A percentile compares a stretch with the other conserved stretches of the same genome.
phyloP scores from a whole-genome alignment of 2,329 filamentous ascomycete species.

The Ramichloridium luteum region DNA sequence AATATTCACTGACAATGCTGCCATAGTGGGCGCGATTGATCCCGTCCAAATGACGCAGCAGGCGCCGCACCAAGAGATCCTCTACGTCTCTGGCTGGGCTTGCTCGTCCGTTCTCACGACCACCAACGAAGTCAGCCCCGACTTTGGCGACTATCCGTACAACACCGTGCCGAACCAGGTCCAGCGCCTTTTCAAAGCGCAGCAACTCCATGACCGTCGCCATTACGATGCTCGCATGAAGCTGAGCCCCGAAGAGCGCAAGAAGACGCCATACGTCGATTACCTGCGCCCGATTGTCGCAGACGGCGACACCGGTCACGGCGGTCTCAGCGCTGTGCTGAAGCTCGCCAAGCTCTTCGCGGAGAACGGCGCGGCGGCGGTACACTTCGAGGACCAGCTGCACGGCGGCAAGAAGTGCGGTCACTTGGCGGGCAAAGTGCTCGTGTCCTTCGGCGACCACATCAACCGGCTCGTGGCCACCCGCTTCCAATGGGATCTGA shows the following conservation, averaged over 20 bases:
- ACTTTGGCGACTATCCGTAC: conserved; percentile 98
- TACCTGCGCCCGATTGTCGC: conserved; percentile 92
- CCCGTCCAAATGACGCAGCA: conserved; percentile 99
- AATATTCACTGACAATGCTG: conserved; percentile 21
- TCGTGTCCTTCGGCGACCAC: conserved; percentile 88
- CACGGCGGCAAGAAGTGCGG: conserved; percentile 98
- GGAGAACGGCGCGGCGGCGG: conserved; percentile 88
- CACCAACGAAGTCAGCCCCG: conserved; percentile 93
- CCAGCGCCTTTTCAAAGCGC: conserved; percentile 87
- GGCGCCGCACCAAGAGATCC: conserved; percentile 84
- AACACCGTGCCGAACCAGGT: conserved; percentile 98
- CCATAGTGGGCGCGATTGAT: conserved; percentile 88
- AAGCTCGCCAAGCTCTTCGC: conserved; percentile 97
- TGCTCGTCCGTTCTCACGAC: conserved; percentile 86
- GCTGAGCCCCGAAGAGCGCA: conserved; percentile 60
- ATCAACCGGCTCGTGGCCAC: conserved; percentile 88
- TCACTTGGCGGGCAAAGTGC: conserved; percentile 87
- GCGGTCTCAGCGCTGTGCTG: conserved; percentile 80
- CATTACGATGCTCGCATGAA: conserved; percentile 79
- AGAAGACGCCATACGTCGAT: conserved; percentile 70
- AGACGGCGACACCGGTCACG: conserved; percentile 90
- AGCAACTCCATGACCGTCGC: conserved; percentile 92
- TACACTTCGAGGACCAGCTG: conserved; percentile 96
- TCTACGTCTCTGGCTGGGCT: conserved; percentile 96
- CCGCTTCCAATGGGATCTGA: conserved; percentile 95